Evolutionary conservation across 345 rosid species (phyloP).

Genomic region (Aethionema arabicum): DNA sequence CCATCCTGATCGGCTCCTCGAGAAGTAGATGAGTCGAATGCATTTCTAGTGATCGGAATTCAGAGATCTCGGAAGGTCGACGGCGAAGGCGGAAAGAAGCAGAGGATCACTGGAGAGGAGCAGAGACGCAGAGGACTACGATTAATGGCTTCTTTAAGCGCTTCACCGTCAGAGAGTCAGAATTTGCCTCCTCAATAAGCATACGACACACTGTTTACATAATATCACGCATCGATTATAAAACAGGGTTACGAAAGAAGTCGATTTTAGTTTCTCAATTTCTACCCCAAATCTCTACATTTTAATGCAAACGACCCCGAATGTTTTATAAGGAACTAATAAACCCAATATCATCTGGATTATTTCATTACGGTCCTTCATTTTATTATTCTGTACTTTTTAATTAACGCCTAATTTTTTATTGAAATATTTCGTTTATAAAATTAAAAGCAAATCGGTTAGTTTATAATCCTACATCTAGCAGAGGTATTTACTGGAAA

Average conservation of each 20-base stretch:
- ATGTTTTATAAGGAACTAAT: neutral
- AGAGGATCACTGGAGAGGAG: slow-evolving; percentile 9
- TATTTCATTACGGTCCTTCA: neutral
- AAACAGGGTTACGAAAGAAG: neutral
- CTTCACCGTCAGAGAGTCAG: slow-evolving; percentile 26
- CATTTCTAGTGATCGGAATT: slow-evolving; percentile 43
- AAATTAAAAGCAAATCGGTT: too few species aligned
- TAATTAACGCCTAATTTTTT: too few species aligned
- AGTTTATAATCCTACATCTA: too few species aligned
- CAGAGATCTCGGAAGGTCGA: slow-evolving; percentile 20
- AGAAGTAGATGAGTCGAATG: slow-evolving; percentile 90
- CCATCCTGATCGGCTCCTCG: slow-evolving; percentile 98
- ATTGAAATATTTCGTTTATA: too few species aligned
- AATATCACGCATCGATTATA: neutral
- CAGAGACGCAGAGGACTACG: slow-evolving; percentile 25
- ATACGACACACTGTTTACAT: slow-evolving; percentile 13
- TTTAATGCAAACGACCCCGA: neutral
- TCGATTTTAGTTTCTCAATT: neutral
- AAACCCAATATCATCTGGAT: neutral
- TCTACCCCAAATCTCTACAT: neutral
- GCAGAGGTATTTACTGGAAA: too few species aligned
- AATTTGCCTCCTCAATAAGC: slow-evolving; percentile 19
- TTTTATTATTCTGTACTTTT: neutral
- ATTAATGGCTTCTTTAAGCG: slow-evolving; percentile 22
- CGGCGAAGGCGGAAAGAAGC: slow-evolving; percentile 14